Evolutionary conservation across 768 basidiomycete species (phyloP), one percentile per base, ranked within the genome.

Genomic region (Kwoniella sp.): DNA sequence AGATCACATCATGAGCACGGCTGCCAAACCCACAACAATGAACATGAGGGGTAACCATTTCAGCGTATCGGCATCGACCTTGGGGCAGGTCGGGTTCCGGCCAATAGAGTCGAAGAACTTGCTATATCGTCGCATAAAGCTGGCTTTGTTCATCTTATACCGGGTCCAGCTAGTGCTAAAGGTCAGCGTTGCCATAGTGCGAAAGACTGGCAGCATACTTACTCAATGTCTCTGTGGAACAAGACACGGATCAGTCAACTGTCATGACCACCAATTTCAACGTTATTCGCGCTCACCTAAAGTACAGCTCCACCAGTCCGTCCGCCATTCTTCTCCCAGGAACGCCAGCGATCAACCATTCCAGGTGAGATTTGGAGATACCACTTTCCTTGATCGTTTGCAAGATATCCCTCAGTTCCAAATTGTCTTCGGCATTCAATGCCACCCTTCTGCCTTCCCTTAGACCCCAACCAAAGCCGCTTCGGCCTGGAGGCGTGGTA

Each of bases 21-120:
- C n/a, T n/a, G n/a, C n/a, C n/a, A n/a, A n/a, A 74, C 78, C 64
- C 56, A 80, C 80, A 33, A 79, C 76, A 36, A 81, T 79, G 68
- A 79, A 81, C 58, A 79, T 60, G 44, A 81, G 50, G 1, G 79
- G 79, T 19, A 81, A 65, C 80, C 80, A 81, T 55, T 79, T 77
- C 10, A 81, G 64, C 8, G 69, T 75, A 24, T 78, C 79, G 2
- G 70, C 76, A 55, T 79, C 78, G 12, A 81, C 62, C 24, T 68
- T 75, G n/a, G 79, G 76, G 51, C 71, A 73, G n/a, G 74, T 68
- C 1, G 77, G 77, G 53, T 79, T 71, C 36, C 68, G 53, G 15
- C 68, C 66, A 57, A 78, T 67, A 6, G 68, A 67, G 60, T 80
- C 78, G 72, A 78, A 81, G 59, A 81, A 81, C 10, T 65, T 61